Base-by-base conservation (phyloP, 768 basidiomycete genomes). In the Mycena floridula region DNA sequence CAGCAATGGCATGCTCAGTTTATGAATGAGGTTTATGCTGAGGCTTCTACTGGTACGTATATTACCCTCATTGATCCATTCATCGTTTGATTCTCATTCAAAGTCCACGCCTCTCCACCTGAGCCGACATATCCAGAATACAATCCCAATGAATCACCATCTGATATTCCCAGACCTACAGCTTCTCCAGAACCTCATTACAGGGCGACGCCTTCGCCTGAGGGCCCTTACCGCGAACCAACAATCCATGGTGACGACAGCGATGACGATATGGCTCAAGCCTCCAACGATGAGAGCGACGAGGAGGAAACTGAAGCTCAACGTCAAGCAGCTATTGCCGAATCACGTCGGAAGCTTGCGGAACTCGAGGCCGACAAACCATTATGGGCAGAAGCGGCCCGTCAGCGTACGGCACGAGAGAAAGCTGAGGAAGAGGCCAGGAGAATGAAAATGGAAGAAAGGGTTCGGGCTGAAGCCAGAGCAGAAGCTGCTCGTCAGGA, bases 351-450 rank as follows among this genome's bases (percentile, higher is more conserved):
- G 32, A 87, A 85, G 54, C 66, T 85, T 28, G 79, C 76, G 4
- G 80, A 86, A 50, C 73, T 86, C 2, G 82, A 85, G 53, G 66
- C 63, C 37, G 82, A 85, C 59, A 58, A 71, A 16, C 82, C 81
- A 0, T 47, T 81, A 8, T 83, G 79, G 79, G 79, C 83, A 53
- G 70, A 67, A 50, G 66, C 67, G 26, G 76, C 75, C 8, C 70
- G 63, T 40, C 65, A 64, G 53, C 69, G 79, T 16, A 63, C 62
- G 45, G 60, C 60, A 40, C 65, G 54, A 20, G 76, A 79, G 48
- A 56, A 51, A 42, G 60, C 61, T 23, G 72, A 76, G 49, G 67
- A 72, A 49, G 68, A 73, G 46, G 63, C 64, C 16, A 56, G 54
- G 25, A 58, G 60, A 37, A 59, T 60, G 13, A 66, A 64, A 49